These are phyloP conservation scores for Ustilago nuda DNA, from an alignment of 1,284 basidiomycete genomes.

Conservation along the genomic window DNA sequence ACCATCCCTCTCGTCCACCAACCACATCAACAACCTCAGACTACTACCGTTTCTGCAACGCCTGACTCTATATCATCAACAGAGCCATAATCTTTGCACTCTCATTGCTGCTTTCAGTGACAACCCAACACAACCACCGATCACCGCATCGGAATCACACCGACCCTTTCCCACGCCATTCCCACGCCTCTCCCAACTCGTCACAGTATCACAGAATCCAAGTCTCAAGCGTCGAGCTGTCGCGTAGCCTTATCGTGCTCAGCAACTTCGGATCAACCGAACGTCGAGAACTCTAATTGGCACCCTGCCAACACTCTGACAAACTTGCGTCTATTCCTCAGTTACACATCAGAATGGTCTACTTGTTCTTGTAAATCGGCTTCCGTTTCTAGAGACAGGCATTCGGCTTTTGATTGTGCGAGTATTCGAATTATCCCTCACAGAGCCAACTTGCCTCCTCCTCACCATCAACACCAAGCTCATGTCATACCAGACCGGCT, in stretches of 20 bases:
- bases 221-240: neutral
- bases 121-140: neutral
- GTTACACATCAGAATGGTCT: neutral
- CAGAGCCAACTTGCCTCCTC: neutral
- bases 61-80: neutral
- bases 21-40: neutral
- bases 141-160: neutral
- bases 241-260: slow-evolving; percentile 9
- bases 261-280: neutral
- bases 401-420: neutral
- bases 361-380: slow-evolving; percentile 4
- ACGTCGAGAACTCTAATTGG: too few species aligned
- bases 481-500: slow-evolving; percentile 25
- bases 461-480: neutral
- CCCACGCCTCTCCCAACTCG: slow-evolving; percentile 1
- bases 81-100: neutral
- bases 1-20: neutral
- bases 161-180: neutral
- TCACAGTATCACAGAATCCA: neutral
- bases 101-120: neutral
- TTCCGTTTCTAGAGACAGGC: too few species aligned
- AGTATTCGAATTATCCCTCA: neutral
- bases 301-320: neutral
- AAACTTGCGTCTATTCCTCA: neutral
- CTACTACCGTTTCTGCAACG: neutral